Conservation (phyloP, 2,329 filamentous ascomycete genomes). For the Fusarium hainanense region DNA sequence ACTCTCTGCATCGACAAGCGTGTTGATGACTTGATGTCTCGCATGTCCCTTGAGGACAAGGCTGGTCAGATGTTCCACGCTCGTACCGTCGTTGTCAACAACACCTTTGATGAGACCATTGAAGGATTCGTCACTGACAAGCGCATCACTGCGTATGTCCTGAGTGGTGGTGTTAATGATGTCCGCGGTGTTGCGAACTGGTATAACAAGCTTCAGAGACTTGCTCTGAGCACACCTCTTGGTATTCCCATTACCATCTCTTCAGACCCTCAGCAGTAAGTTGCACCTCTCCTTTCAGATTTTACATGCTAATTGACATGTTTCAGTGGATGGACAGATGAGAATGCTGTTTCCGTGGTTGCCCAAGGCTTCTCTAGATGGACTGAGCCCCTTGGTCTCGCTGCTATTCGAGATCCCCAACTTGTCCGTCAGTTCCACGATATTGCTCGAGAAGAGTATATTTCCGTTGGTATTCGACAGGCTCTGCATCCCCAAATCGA, state of each 20-base stretch:
- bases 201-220: slow-evolving; percentile 56
- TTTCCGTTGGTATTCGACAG: slow-evolving; percentile 56
- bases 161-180: slow-evolving; percentile 57
- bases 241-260: slow-evolving; percentile 62
- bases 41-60: slow-evolving; percentile 62
- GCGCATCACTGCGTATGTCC: slow-evolving; percentile 58
- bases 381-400: slow-evolving; percentile 63
- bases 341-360: slow-evolving; percentile 45
- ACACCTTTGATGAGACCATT: slow-evolving; percentile 33
- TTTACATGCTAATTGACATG: neutral
- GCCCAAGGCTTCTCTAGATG: slow-evolving; percentile 61
- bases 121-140: slow-evolving; percentile 32
- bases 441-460: slow-evolving; percentile 60
- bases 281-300: neutral
- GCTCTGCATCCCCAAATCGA: slow-evolving; percentile 64
- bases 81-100: slow-evolving; percentile 26
- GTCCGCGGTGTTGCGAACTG: slow-evolving; percentile 52
- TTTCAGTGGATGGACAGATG: slow-evolving; percentile 50
- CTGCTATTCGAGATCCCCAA: slow-evolving; percentile 58
- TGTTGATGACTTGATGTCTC: slow-evolving; percentile 57
- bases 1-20: slow-evolving; percentile 55
- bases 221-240: slow-evolving; percentile 57
- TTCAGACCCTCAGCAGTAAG: slow-evolving; percentile 57
- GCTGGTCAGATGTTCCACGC: slow-evolving; percentile 60
- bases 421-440: slow-evolving; percentile 60